Evolutionary conservation across 352 stramenopile species (phyloP), one percentile per base, ranked within the genome.

Genomic region (Phytophthora macrochlamydospora): DNA sequence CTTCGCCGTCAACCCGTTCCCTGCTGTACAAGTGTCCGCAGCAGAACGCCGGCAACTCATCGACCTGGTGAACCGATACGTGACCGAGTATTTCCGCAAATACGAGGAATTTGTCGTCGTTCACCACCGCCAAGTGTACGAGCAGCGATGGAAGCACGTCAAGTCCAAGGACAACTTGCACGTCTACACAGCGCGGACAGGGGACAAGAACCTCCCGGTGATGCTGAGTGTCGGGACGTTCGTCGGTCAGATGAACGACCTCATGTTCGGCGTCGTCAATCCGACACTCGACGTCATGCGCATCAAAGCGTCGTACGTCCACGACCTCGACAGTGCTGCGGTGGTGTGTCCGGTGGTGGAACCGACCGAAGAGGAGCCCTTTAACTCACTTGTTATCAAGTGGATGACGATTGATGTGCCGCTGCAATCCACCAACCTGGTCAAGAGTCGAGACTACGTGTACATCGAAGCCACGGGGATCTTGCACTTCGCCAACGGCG

Each of bases 261-360:
- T 80, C 54, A 76, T 83, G 72, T 76, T 76, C 18, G 67, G 67
- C 2, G 60, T 73, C 9, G 56, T 74, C 38, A 81, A 76, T 37
- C 69, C 66, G 7, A 78, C 69, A 14, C 54, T 71, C 11, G 69
- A 73, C n/a, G 63, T 67, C 31, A 81, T 78, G 73, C 57, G 61
- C 2, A 64, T 80, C 33, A 80, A 81, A 59, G 67, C 69, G 4
- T 68, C 56, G 13, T 69, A 72, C 49, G 70, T 73, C 2, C 61
- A 81, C 35, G 69, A 76, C 7, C 67, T 76, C 7, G 58, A 69
- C 37, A 71, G 67, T 67, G 69, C 31, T n/a, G 74, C 57, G 14
- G 64, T 56, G 63, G 37, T 64, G 53, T 67, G 51, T 8, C 32
- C 66, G 9, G 60, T 78, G 7, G 38, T 76, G 6, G 59, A 70